phyloP scores from a whole-genome alignment of 257 asterid species.

The Fraxinus americana region DNA sequence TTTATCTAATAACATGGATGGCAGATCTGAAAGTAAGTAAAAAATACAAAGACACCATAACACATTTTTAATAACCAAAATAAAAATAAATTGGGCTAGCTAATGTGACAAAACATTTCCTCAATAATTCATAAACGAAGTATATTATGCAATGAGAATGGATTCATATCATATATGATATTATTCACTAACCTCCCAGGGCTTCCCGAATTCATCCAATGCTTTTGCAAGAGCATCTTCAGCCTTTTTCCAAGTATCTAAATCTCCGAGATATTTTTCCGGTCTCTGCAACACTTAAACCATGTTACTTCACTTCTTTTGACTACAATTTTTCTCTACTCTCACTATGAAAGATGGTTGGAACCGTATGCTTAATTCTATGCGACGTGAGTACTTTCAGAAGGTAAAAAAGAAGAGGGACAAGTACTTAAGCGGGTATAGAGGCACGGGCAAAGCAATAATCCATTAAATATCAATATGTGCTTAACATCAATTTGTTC shows the following conservation, averaged over 20 bases:
- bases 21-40: slow-evolving; percentile 28
- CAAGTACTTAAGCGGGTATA: not conserved
- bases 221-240: slow-evolving; percentile 92
- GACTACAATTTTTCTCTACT: not conserved
- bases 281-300: slow-evolving; percentile 70
- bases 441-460: not conserved
- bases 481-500: not conserved
- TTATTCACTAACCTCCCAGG: slow-evolving; percentile 76
- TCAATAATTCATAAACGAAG: not conserved
- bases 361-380: not conserved
- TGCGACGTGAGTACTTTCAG: not conserved
- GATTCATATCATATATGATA: slow-evolving; percentile 6
- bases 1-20: slow-evolving; percentile 53
- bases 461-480: not conserved
- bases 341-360: not conserved
- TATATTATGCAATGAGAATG: not conserved
- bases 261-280: slow-evolving; percentile 83
- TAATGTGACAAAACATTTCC: not conserved
- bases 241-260: slow-evolving; percentile 78
- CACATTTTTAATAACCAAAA: too few species aligned
- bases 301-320: slow-evolving; percentile 9
- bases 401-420: not conserved
- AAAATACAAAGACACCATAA: too few species aligned
- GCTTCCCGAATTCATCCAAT: slow-evolving; percentile 80
- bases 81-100: too few species aligned